A percentile compares a stretch with the other conserved stretches of the same genome.
Evolutionary conservation across 1,139 yeast species (phyloP).

Genomic region (Taphrina deformans): DNA sequence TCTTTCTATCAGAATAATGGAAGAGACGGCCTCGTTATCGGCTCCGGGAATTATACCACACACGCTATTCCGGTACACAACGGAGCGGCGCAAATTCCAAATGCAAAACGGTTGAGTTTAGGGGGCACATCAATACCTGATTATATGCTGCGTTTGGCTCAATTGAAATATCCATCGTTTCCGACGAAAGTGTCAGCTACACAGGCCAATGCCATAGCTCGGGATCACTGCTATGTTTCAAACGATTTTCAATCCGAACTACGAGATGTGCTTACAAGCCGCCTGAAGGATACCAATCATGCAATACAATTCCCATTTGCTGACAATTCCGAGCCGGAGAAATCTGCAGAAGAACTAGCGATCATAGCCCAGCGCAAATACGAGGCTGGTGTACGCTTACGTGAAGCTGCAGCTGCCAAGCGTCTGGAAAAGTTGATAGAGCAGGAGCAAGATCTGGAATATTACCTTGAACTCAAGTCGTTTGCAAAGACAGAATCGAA

Average conservation of each 20-base stretch:
- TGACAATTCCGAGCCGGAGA: slow-evolving; percentile 63
- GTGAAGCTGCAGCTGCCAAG: slow-evolving; percentile 87
- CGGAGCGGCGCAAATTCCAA: slow-evolving; percentile 58
- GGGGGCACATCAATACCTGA: slow-evolving; percentile 78
- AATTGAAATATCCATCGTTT: slow-evolving; percentile 86
- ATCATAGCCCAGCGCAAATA: slow-evolving; percentile 74
- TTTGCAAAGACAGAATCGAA: slow-evolving; percentile 40
- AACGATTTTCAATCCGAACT: slow-evolving; percentile 62
- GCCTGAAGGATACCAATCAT: slow-evolving; percentile 67
- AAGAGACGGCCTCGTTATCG: slow-evolving; percentile 68
- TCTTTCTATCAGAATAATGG: slow-evolving; percentile 58
- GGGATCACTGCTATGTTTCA: slow-evolving; percentile 78
- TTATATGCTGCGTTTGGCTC: slow-evolving; percentile 62
- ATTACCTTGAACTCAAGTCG: slow-evolving; percentile 48
- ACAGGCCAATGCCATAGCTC: slow-evolving; percentile 67
- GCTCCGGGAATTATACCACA: slow-evolving; percentile 80
- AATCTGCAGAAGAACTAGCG: slow-evolving; percentile 79
- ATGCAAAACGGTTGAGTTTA: slow-evolving; percentile 82
- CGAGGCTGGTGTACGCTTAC: slow-evolving; percentile 84
- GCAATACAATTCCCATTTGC: slow-evolving; percentile 81
- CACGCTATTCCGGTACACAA: slow-evolving; percentile 75
- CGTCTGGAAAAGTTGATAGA: slow-evolving; percentile 76
- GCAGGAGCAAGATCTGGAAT: slow-evolving; percentile 76
- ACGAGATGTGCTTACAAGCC: slow-evolving; percentile 58
- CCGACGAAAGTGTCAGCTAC: slow-evolving; percentile 67